Evolutionary conservation across 257 asterid genomes (phyloP).

Genomic region (Nicotiana tabacum): DNA sequence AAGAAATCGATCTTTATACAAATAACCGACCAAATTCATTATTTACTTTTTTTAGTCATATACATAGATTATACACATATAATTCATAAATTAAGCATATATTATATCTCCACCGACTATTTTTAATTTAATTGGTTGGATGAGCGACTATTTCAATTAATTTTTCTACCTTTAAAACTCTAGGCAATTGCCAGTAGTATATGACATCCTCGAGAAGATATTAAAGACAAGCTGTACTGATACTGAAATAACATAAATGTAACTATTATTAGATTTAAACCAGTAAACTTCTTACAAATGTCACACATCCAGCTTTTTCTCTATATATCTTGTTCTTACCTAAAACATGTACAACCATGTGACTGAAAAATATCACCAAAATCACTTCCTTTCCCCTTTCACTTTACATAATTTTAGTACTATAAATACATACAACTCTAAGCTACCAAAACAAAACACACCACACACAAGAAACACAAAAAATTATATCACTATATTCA

Average conservation of each 20-base stretch:
- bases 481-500: background rate
- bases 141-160: too few species aligned
- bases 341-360: background rate
- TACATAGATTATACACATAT: too few species aligned
- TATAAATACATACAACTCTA: constrained; percentile 9
- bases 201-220: background rate
- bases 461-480: background rate
- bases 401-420: background rate
- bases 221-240: background rate
- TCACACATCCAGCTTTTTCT: background rate
- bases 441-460: background rate
- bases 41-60: too few species aligned
- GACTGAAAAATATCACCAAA: background rate
- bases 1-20: too few species aligned
- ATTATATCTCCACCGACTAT: too few species aligned
- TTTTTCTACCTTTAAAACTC: background rate
- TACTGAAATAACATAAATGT: background rate
- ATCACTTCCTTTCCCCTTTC: background rate
- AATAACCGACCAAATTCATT: accelerated
- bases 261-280: background rate
- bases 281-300: background rate
- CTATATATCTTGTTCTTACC: background rate
- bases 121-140: accelerated
- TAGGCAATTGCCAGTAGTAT: background rate
- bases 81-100: too few species aligned